Percentiles rank a stretch among this genome's conserved stretches.
phyloP scores from a whole-genome alignment of 345 rosid genomes.

The sweet orange (Citrus sinensis) region DNA sequence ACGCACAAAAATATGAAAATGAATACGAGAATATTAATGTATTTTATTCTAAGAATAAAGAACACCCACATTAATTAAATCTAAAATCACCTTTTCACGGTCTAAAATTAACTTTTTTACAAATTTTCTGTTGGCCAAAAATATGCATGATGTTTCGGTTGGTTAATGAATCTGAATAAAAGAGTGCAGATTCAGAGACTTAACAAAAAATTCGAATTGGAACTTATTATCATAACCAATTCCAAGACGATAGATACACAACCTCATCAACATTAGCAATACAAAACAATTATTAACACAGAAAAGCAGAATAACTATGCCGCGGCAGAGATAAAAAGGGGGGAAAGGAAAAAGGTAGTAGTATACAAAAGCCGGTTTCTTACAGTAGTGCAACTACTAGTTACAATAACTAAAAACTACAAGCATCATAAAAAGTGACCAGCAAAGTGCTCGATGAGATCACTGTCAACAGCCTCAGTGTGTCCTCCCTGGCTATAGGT shows the following conservation, averaged over 20 bases:
- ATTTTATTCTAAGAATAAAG: no score
- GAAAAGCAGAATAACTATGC: neutral
- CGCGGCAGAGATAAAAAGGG: no score
- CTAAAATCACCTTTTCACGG: no score
- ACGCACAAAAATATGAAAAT: no score
- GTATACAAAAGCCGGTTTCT: neutral
- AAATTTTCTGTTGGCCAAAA: no score
- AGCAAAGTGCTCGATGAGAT: neutral
- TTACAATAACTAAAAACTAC: neutral
- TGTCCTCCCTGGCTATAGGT: neutral
- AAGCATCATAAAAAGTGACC: neutral
- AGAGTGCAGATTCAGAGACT: neutral
- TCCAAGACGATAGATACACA: neutral
- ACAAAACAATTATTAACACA: neutral
- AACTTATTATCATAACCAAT: neutral
- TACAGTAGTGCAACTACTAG: neutral
- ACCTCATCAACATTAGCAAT: neutral
- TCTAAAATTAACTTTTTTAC: no score
- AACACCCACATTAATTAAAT: no score
- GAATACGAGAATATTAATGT: no score
- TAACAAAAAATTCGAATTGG: neutral
- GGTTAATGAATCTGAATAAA: no score
- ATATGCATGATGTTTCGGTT: no score
- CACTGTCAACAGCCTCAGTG: neutral
- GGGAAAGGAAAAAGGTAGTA: no score